Evolutionary conservation across 83 land plant species (phyloP).

Genomic region (Picea mariana): DNA sequence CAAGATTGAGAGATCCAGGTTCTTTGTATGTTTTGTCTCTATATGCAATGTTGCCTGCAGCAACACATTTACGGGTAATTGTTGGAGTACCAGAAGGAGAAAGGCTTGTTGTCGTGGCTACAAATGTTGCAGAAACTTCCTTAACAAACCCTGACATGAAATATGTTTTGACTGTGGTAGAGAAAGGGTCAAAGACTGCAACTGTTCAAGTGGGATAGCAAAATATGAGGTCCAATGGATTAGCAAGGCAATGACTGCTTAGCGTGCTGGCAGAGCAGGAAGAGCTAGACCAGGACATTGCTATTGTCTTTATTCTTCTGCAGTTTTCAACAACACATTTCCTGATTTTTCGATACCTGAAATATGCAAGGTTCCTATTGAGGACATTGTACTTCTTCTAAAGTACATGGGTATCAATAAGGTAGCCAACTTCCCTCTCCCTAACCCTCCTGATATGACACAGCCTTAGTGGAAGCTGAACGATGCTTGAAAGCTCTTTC

Average conservation of each 20-base stretch:
- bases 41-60: slow-evolving; percentile 91
- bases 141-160: slow-evolving; percentile 93
- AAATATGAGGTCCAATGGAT: slow-evolving; percentile 90
- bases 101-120: slow-evolving; percentile 87
- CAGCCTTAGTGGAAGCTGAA: slow-evolving; percentile 76
- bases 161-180: slow-evolving; percentile 94
- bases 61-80: slow-evolving; percentile 87
- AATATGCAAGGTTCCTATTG: slow-evolving; percentile 77
- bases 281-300: too few species aligned
- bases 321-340: slow-evolving; percentile 19
- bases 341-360: slow-evolving; percentile 77
- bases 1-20: slow-evolving; percentile 25
- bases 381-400: slow-evolving; percentile 83
- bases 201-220: slow-evolving; percentile 74
- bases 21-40: slow-evolving; percentile 76
- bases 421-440: slow-evolving; percentile 95
- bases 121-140: slow-evolving; percentile 98
- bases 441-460: slow-evolving; percentile 67
- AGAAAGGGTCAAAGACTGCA: slow-evolving; percentile 82
- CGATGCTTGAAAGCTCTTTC: slow-evolving; percentile 75
- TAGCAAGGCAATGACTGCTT: slow-evolving; percentile 43
- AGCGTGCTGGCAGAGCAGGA: too few species aligned
- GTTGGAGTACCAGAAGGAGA: slow-evolving; percentile 69
- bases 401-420: slow-evolving; percentile 89
- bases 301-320: too few species aligned